Evolutionary conservation across 805 yeast species (phyloP).

Genomic region (Saccharomyces mikatae): DNA sequence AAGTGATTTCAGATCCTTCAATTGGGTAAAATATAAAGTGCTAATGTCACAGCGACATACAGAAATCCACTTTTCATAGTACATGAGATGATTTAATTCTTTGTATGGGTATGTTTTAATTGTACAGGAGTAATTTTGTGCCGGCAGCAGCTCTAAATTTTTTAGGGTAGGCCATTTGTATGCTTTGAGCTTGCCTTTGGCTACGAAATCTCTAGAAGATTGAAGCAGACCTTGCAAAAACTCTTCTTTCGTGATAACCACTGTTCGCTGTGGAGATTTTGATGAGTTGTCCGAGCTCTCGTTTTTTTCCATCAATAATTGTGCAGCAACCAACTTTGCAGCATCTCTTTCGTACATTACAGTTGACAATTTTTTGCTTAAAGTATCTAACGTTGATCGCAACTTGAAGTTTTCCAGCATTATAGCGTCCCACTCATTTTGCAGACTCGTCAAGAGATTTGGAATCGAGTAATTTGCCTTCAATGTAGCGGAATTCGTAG

Average conservation of each 20-base stretch:
- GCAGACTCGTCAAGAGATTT: slow-evolving; percentile 61
- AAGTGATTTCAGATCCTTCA: not conserved
- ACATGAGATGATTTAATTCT: not conserved
- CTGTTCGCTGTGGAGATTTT: slow-evolving; percentile 41
- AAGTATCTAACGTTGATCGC: slow-evolving; percentile 57
- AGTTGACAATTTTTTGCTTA: slow-evolving; percentile 65
- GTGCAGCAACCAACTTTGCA: slow-evolving; percentile 76
- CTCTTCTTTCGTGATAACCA: slow-evolving; percentile 1
- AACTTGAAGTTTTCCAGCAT: slow-evolving; percentile 73
- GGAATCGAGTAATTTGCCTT: slow-evolving; percentile 52
- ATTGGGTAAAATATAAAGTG: not conserved
- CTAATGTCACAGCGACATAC: not conserved
- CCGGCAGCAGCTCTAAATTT: not conserved
- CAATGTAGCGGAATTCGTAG: slow-evolving; percentile 39
- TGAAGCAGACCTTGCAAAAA: not conserved
- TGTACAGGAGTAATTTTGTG: not conserved
- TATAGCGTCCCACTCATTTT: slow-evolving; percentile 83
- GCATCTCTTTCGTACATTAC: slow-evolving; percentile 85
- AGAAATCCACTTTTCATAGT: not conserved
- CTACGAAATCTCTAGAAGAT: slow-evolving; percentile 2
- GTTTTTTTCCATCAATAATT: slow-evolving; percentile 66
- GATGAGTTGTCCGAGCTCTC: slow-evolving; percentile 61
- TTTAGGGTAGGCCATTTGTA: not conserved
- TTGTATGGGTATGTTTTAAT: not conserved
- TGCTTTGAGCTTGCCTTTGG: slow-evolving; percentile 1